Conservation (phyloP, 257 asterid species). For the Gentiana dahurica region DNA sequence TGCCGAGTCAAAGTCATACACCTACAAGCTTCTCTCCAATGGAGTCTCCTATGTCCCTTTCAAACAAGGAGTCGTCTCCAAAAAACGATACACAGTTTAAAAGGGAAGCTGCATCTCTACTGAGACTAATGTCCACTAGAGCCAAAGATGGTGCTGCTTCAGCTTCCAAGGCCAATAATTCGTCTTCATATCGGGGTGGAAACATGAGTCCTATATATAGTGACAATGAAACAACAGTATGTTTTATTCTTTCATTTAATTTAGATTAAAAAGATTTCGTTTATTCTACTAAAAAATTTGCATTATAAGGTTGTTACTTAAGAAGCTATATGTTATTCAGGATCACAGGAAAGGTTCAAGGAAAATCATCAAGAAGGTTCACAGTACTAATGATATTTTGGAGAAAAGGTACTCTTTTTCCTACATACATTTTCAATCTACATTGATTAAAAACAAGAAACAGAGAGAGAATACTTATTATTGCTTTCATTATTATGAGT, state of each 20-base stretch:
- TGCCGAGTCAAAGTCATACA: slow-evolving; percentile 25
- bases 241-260: slow-evolving; percentile 18
- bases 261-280: not conserved
- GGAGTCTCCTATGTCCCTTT: slow-evolving; percentile 35
- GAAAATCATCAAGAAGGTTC: slow-evolving; percentile 20
- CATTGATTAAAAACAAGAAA: not conserved
- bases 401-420: slow-evolving; percentile 39
- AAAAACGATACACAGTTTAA: slow-evolving; percentile 19
- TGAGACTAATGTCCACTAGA: slow-evolving; percentile 51
- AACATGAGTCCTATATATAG: slow-evolving; percentile 42
- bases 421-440: not conserved
- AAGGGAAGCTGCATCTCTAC: slow-evolving; percentile 31
- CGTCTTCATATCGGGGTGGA: slow-evolving; percentile 25
- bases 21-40: slow-evolving; percentile 33
- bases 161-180: slow-evolving; percentile 25
- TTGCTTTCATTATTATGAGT: too few relatives aligned
- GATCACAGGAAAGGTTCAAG: slow-evolving; percentile 28
- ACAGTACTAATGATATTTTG: slow-evolving; percentile 26
- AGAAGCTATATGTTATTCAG: slow-evolving; percentile 35
- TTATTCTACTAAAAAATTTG: not conserved
- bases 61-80: slow-evolving; percentile 38
- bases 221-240: slow-evolving; percentile 47
- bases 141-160: slow-evolving; percentile 26
- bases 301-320: slow-evolving; percentile 4
- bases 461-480: not conserved